Evolutionary conservation across 2,329 filamentous ascomycete genomes (phyloP).

Genomic region (Ophiostoma ulmi): DNA sequence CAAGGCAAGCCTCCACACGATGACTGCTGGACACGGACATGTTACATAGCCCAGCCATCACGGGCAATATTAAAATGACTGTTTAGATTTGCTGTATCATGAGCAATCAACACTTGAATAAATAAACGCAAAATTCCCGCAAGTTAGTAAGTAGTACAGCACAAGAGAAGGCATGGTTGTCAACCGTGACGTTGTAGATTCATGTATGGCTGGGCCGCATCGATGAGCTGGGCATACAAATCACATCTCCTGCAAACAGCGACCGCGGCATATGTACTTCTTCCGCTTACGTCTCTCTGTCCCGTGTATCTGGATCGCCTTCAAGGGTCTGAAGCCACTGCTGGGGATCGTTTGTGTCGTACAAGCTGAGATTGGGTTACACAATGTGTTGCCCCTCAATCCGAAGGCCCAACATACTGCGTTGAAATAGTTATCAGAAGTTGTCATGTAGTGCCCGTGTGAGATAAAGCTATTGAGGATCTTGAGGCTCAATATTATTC

Average conservation of each 20-base stretch:
- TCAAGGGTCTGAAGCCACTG: not conserved
- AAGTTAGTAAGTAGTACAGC: not conserved
- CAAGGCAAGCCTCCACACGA: not conserved
- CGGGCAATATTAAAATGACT: not conserved
- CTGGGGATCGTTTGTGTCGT: not conserved
- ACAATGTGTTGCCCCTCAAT: not conserved
- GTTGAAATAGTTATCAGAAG: not conserved
- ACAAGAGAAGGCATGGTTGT: not conserved
- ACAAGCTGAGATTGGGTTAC: not conserved
- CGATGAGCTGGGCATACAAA: not conserved
- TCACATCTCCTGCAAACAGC: not conserved
- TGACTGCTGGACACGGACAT: not conserved
- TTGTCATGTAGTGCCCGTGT: not conserved
- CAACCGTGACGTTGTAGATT: not conserved
- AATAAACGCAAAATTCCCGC: not conserved
- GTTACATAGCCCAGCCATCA: not conserved
- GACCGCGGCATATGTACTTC: too few relatives aligned
- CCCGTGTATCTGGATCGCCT: not conserved
- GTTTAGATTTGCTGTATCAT: not conserved
- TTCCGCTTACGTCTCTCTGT: not conserved
- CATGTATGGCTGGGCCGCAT: not conserved
- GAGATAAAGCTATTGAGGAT: not conserved
- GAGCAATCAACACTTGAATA: not conserved
- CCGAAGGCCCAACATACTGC: not conserved
- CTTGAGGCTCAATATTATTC: not conserved